Base-by-base conservation (phyloP, 106 monocot species). In the Acorus calamus region DNA sequence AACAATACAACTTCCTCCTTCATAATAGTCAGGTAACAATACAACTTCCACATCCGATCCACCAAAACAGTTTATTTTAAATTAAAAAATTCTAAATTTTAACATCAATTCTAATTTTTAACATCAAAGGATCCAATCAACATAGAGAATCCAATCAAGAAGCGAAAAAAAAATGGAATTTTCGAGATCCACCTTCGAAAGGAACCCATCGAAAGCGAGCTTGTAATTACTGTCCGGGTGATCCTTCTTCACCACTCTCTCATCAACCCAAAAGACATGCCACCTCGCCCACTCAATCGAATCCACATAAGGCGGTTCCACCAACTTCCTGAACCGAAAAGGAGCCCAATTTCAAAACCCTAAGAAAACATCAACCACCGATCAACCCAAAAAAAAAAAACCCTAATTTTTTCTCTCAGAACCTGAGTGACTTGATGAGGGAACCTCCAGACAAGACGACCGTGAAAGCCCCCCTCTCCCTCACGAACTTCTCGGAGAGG, bases 221-320 rank as follows among this genome's bases (percentile, higher is more conserved):
- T 87, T 94, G 65, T 90, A 94, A 50, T 90, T 90, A 76, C 94
- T 94, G 55, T 94, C 90, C 2, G 53, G 67, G 45, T 90, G 79
- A 53, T 78, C 78, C 84, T 90, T 90, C 11, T 65, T 75, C 57
- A 94, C 90, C 3, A 94, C 94, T 59, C 94, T 72, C 78, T 94
- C 94, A 56, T 94, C 94, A 3, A 82, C 94, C 94, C 94, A 94
- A 69, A 94, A 94, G 7, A 94, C 76, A 46, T 89, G 84, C 90
- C 94, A 94, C 57, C 84, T 94, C 41, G 59, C 56, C 89, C 90
- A 94, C 11, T 90, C 86, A 46, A 94, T 55, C 2, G 77, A 77
- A 49, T 80, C 74, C 58, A 74, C 55, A 49, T 84, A 94, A 3
- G 94, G 90, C 4, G 83, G 60, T 53, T 90, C 90, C 57, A 66